Conservation (phyloP, 106 monocot genomes). For the Phalaenopsis equestris region DNA sequence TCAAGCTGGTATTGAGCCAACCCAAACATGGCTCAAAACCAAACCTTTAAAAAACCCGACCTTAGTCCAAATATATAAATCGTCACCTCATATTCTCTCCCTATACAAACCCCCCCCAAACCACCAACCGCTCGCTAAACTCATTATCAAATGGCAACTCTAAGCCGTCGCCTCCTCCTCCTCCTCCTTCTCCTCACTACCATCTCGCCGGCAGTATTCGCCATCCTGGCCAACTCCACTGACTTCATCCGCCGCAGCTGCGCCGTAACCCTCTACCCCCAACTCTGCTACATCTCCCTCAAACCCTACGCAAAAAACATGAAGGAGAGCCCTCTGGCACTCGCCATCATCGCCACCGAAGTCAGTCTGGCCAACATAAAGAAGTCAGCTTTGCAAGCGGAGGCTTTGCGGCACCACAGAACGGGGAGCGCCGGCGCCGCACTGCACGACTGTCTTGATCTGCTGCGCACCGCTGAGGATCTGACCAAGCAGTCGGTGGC, state of each 20-base stretch:
- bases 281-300: conserved; percentile 1
- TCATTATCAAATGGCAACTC: not conserved
- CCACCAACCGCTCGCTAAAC: not conserved
- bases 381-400: not conserved
- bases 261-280: not conserved
- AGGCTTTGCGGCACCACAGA: not conserved
- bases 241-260: not conserved
- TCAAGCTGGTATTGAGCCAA: too few species aligned
- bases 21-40: too few species aligned
- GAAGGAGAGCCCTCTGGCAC: not conserved
- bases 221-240: not conserved
- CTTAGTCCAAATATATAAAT: too few species aligned
- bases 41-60: too few species aligned
- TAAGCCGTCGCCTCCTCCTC: not conserved
- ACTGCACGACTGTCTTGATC: not conserved
- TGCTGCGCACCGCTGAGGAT: not conserved
- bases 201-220: not conserved
- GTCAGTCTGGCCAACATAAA: not conserved
- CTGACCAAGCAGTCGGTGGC: not conserved
- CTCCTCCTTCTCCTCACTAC: not conserved
- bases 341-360: not conserved
- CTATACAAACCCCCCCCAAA: not conserved
- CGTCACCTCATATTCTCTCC: too few species aligned
- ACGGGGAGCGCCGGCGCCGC: not conserved
- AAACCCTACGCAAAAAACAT: not conserved